A percentile compares a stretch with the other conserved stretches of the same genome.
Evolutionary conservation across 257 asterid genomes (phyloP).

Genomic region (Solanum sejunctum): DNA sequence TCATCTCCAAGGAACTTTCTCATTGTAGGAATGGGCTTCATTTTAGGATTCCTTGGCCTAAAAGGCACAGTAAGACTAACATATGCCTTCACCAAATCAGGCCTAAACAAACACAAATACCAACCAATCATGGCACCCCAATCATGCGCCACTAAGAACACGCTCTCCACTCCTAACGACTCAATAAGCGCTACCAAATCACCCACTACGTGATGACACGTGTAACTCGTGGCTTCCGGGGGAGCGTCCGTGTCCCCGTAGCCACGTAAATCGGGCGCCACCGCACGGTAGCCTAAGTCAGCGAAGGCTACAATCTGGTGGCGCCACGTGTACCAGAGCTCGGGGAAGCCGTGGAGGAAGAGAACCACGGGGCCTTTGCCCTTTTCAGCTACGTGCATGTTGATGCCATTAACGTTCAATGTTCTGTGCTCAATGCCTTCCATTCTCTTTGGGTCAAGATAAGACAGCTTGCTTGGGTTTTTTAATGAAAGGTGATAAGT

Average conservation of each 20-base stretch:
- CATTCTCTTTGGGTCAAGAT: slow-evolving; percentile 14
- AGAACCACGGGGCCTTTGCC: slow-evolving; percentile 55
- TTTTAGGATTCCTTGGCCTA: slow-evolving; percentile 55
- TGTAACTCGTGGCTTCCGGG: slow-evolving; percentile 18
- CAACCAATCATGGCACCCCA: slow-evolving; percentile 94
- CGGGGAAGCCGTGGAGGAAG: slow-evolving; percentile 93
- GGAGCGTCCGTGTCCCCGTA: slow-evolving; percentile 72
- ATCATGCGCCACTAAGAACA: slow-evolving; percentile 76
- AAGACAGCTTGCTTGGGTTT: not conserved
- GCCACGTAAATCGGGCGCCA: slow-evolving; percentile 94
- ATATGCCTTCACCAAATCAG: slow-evolving; percentile 64
- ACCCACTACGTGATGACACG: slow-evolving; percentile 56
- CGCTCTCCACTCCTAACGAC: slow-evolving; percentile 26
- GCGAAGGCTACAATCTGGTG: slow-evolving; percentile 58
- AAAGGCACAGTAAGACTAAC: slow-evolving; percentile 59
- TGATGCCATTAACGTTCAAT: slow-evolving; percentile 53
- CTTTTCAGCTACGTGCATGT: slow-evolving; percentile 77
- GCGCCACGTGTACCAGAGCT: slow-evolving; percentile 95
- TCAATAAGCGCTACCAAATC: slow-evolving; percentile 65
- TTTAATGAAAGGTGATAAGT: not conserved
- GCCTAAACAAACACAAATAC: slow-evolving; percentile 62
- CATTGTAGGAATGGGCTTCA: slow-evolving; percentile 53
- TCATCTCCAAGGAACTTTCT: slow-evolving; percentile 62
- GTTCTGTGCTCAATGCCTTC: slow-evolving; percentile 44
- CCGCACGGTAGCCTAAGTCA: slow-evolving; percentile 61